Evolutionary conservation across 2,329 filamentous ascomycete species (phyloP), one percentile per base, ranked within the genome.

Genomic region (Hysterium pulicare): DNA sequence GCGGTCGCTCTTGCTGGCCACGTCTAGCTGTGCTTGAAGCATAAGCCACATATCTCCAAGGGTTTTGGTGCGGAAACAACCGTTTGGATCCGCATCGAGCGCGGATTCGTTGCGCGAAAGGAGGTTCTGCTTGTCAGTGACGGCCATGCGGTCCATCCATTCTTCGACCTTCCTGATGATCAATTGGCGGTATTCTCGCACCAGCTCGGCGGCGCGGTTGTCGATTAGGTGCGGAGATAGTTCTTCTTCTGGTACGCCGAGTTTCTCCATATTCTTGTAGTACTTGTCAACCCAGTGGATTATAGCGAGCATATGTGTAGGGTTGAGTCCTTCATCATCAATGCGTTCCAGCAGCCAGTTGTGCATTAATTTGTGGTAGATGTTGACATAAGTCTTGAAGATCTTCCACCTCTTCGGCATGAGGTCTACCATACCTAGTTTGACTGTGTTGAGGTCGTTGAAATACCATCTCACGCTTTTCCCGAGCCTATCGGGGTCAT

Each of bases 401-500:
- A 98, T 95, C 62, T 86, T 90, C 93, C 93, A 98, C 67, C 93
- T 95, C 70, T 87, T 91, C 7, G 94, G 93, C 81, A 96, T 90
- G 40, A 98, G 76, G 21, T 82, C 81, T 46, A 86, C 81, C 87
- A 98, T 95, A 59, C 93, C 91, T 49, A 94, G 78, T 67, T 91
- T 90, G 61, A 96, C 91, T 3, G 89, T 90, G 67, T 94, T 95
- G 28, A 98, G 78, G 65, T 98, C 91, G 71, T 97, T 96, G 73
- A 97, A 98, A 69, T 83, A 98, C 93, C 93, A 98, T 59, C 87
- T 87, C 69, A 95, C 81, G 51, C 81, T 83, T 73, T 95, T 95
- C 50, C 94, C 87, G 35, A 98, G 75, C 57, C 81, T 82, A 38
- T 84, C 79, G 0, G 93, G 87, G 59, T 97, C 89, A 28, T 85